Evolutionary conservation across 2,329 filamentous ascomycete genomes (phyloP), one percentile per base, ranked within the genome.

Genomic region (Alternaria gaisen): DNA sequence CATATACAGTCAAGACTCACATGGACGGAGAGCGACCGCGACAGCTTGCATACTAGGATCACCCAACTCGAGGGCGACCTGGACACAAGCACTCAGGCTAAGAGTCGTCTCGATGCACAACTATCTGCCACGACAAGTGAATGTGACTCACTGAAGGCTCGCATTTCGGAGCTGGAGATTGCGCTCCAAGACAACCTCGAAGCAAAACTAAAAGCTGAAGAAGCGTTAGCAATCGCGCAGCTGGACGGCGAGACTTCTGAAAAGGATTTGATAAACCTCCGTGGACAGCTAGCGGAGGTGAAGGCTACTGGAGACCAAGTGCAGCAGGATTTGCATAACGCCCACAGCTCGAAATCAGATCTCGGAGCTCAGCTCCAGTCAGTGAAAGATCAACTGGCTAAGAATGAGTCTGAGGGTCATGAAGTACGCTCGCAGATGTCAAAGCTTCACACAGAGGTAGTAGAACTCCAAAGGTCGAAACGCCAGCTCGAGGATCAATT

Each of bases 401-500:
- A 57, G 9, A 58, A 58, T 12, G 64, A 72, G 14, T 55, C 53
- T 10, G 59, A 70, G 32, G 50, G 50, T 16, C 40, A 47, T 16
- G 46, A 61, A 6, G 40, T 67, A 11, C 65, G 56, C 24, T 53
- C 56, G 24, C 60, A 72, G 18, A 36, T 73, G 1, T 63, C 57
- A 0, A 20, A n/a, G 11, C 51, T 76, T 9, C 64, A 71, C 46
- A 58, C 44, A 34, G 63, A 73, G n/a, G 53, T 69, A 10, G 42
- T 26, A 2, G 41, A 47, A 16, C 36, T 63, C 10, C 59, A 63
- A 53, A 58, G 64, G 6, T 66, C 67, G 12, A 77, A 73, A 52
- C 32, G 53, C 12, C 61, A 70, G 7, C 60, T 67, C 32, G 64
- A 72, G 26, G 58, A 69, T n/a, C 54, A 58, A 22, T 57, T 75